Percentiles rank a stretch among this genome's conserved stretches.
These are phyloP conservation scores for Penstemon eatonii DNA, from an alignment of 257 asterid species.

Conservation along the genomic window DNA sequence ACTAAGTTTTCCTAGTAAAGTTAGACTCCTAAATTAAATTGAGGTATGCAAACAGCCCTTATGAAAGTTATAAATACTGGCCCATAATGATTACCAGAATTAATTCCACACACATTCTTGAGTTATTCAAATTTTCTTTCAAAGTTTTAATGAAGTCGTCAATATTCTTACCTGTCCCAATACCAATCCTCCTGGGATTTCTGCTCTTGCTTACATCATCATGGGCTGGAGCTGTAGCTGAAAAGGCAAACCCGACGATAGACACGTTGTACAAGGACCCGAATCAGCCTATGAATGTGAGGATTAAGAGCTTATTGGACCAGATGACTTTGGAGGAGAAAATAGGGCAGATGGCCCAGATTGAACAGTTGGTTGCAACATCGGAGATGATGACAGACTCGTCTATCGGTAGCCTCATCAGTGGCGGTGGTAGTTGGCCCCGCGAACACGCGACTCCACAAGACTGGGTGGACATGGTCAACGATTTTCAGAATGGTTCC, in stretches of 20 bases:
- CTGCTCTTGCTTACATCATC: slow-evolving; percentile 20
- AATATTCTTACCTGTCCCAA: not conserved
- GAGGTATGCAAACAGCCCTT: no score
- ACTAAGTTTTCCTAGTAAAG: no score
- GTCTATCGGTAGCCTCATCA: slow-evolving; percentile 38
- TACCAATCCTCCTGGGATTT: slow-evolving; percentile 4
- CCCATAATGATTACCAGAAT: no score
- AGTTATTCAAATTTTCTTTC: no score
- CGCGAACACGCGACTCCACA: slow-evolving; percentile 24
- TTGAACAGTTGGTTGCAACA: slow-evolving; percentile 29
- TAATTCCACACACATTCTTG: no score
- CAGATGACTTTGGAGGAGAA: slow-evolving; percentile 48
- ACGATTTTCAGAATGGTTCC: slow-evolving; percentile 43
- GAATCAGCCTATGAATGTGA: slow-evolving; percentile 14
- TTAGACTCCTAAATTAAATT: no score
- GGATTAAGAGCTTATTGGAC: slow-evolving; percentile 29
- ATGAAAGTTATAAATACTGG: no score
- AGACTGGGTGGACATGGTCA: slow-evolving; percentile 52
- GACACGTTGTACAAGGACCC: slow-evolving; percentile 37
- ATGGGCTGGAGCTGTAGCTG: slow-evolving; percentile 1
- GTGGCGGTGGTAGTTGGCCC: slow-evolving; percentile 47
- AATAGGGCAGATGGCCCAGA: slow-evolving; percentile 45
- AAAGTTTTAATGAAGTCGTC: not conserved
- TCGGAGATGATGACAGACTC: slow-evolving; percentile 31
- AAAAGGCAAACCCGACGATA: slow-evolving; percentile 6